These are phyloP conservation scores for Knufia fluminis DNA, from an alignment of 2,329 filamentous ascomycete species.

Conservation along the genomic window DNA sequence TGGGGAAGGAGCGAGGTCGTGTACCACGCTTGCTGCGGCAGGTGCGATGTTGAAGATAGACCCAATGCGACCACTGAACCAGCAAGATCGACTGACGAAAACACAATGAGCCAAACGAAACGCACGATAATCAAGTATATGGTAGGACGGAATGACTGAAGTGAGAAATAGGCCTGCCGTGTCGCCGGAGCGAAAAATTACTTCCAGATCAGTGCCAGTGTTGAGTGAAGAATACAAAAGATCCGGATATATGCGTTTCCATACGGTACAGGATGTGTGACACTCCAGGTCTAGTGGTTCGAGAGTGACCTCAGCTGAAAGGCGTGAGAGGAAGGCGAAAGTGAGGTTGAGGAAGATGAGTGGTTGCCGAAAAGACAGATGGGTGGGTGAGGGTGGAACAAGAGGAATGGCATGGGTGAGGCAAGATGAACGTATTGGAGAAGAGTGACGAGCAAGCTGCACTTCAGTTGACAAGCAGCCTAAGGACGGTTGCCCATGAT, in stretches of 20 bases:
- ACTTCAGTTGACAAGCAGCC: constrained; percentile 20
- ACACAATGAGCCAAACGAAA: not conserved
- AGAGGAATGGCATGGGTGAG: constrained; percentile 17
- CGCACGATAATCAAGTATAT: not conserved
- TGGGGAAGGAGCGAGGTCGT: constrained; percentile 5
- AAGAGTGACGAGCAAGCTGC: constrained; percentile 24
- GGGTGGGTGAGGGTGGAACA: constrained; percentile 19
- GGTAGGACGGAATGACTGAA: not conserved
- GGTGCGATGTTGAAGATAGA: constrained; percentile 12
- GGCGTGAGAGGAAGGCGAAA: constrained; percentile 11
- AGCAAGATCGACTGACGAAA: constrained; percentile 5
- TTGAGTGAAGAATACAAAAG: constrained; percentile 5
- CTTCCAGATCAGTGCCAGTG: not conserved
- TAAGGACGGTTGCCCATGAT: constrained; percentile 21
- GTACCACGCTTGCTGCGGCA: constrained; percentile 5
- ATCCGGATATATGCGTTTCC: constrained; percentile 10
- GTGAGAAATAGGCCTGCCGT: constrained; percentile 5
- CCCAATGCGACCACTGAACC: constrained; percentile 7
- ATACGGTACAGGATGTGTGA: constrained; percentile 12
- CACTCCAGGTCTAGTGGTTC: constrained; percentile 17
- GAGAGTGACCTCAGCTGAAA: constrained; percentile 14
- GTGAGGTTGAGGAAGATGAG: constrained; percentile 17
- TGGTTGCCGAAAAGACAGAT: constrained; percentile 20
- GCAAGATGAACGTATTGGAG: constrained; percentile 15
- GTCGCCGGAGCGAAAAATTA: constrained; percentile 1